Percentiles rank a stretch among this genome's conserved stretches.
These are phyloP conservation scores for Heliophila coronopifolia DNA, from an alignment of 441 rosid species.

Conservation along the genomic window DNA sequence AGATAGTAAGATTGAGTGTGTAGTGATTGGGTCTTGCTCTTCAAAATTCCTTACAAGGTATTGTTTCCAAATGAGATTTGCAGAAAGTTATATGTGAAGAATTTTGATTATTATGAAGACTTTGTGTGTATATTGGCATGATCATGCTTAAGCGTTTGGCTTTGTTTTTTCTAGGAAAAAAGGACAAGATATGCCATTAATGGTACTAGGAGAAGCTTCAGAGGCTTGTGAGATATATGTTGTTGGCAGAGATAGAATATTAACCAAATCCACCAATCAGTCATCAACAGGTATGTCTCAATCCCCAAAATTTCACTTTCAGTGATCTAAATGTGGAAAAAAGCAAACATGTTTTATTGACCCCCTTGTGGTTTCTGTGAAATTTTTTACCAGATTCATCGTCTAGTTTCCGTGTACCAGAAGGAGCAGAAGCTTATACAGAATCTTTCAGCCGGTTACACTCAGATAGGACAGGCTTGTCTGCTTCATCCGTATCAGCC, in stretches of 20 bases:
- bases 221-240: conserved; percentile 45
- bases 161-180: conserved; percentile 37
- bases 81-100: background rate
- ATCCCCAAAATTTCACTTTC: background rate
- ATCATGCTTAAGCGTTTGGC: too few relatives aligned
- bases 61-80: background rate
- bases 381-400: conserved; percentile 33
- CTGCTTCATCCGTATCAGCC: conserved; percentile 33
- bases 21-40: conserved; percentile 74
- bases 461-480: conserved; percentile 28
- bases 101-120: background rate
- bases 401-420: conserved; percentile 26
- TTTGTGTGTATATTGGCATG: background rate
- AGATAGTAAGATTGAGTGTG: conserved; percentile 39
- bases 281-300: conserved; percentile 27
- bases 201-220: conserved; percentile 48
- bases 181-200: conserved; percentile 50
- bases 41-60: conserved; percentile 54
- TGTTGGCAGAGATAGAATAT: conserved; percentile 37
- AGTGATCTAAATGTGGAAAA: background rate
- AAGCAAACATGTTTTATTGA: too few relatives aligned
- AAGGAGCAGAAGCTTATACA: conserved; percentile 28
- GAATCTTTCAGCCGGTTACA: conserved; percentile 31
- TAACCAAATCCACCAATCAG: conserved; percentile 41
- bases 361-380: conserved; percentile 2